A percentile compares a stretch with the other conserved stretches of the same genome.
Evolutionary conservation across 1,139 yeast genomes (phyloP).

Genomic region (Yarrowia galli): DNA sequence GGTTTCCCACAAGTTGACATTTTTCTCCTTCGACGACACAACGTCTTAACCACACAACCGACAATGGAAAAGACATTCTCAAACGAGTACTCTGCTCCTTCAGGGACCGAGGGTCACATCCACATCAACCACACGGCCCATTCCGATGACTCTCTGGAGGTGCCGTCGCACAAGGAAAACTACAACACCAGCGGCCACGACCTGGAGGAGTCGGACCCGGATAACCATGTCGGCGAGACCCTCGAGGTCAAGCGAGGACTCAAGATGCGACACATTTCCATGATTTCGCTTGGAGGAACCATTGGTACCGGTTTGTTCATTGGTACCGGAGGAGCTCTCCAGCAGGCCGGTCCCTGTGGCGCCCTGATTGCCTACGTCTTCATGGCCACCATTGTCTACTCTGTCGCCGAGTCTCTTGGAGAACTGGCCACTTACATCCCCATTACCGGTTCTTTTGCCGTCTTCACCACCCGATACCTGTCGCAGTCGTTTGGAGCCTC

Average conservation of each 20-base stretch:
- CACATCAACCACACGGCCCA: constrained; percentile 10
- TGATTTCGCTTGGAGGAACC: constrained; percentile 60
- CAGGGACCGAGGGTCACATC: constrained; percentile 26
- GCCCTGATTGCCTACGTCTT: constrained; percentile 67
- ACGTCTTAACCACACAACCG: not conserved
- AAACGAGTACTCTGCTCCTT: constrained; percentile 2
- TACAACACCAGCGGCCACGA: constrained; percentile 31
- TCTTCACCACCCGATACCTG: constrained; percentile 61
- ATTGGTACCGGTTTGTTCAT: constrained; percentile 63
- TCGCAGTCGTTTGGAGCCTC: constrained; percentile 68
- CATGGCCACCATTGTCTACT: constrained; percentile 69
- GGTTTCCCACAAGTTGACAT: not conserved
- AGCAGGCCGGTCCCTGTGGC: constrained; percentile 77
- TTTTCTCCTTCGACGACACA: no score
- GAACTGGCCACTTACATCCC: constrained; percentile 79
- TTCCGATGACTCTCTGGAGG: constrained; percentile 6
- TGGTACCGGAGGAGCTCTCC: constrained; percentile 74
- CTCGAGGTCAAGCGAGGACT: constrained; percentile 51
- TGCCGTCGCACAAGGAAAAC: constrained; percentile 22
- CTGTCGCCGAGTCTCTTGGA: constrained; percentile 73
- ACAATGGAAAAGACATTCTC: constrained; percentile 23
- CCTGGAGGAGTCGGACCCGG: constrained; percentile 37
- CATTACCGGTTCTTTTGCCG: constrained; percentile 74
- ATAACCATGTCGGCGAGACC: constrained; percentile 35
- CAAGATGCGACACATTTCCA: constrained; percentile 57